Evolutionary conservation across 2,329 filamentous ascomycete genomes (phyloP), one percentile per base, ranked within the genome.

Genomic region (Fusarium sp.): DNA sequence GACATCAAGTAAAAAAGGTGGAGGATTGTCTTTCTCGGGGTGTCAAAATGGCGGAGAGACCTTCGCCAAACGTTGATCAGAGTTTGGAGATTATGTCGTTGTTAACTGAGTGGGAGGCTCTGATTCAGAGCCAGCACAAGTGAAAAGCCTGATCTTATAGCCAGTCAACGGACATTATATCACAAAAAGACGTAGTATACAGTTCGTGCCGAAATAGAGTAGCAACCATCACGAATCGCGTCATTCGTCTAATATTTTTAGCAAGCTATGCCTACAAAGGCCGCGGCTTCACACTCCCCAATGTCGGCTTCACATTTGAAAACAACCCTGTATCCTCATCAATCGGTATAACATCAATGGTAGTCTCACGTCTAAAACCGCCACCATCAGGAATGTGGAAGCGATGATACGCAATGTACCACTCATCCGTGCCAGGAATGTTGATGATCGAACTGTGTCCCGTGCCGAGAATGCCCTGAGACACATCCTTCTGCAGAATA

Each of bases 381-480:
- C 82, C 76, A 0, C 83, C 82, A 40, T 75, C 72, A 0, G 82
- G 82, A 30, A 84, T 83, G 5, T 70, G 75, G 56, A 84, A 84
- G 3, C 82, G 78, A 62, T 84, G 82, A 48, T 84, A 84, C 0
- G 78, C 82, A 32, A 85, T 83, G 58, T 82, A 83, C 82, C 82
- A 84, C 23, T 83, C 77, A 62, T 84, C 82, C 1, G 81, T 83
- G 0, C 78, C 79, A 0, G 82, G 82, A 3, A 84, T 77, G 40
- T 83, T 82, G 19, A 84, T 65, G 4, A 84, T 78, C 0, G 81
- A 82, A 67, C 80, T 78, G 60, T 83, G 81, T 0, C 82, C 83
- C 0, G 82, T 83, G 0, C 75, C 82, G 7, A 83, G 71, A n/a
- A 84, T 83, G 0, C 80, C 81, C 51, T 78, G 71, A 1, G 74